These are phyloP conservation scores for Gaeumannomyces tritici DNA, from an alignment of 2,329 filamentous ascomycete species.

Conservation along the genomic window DNA sequence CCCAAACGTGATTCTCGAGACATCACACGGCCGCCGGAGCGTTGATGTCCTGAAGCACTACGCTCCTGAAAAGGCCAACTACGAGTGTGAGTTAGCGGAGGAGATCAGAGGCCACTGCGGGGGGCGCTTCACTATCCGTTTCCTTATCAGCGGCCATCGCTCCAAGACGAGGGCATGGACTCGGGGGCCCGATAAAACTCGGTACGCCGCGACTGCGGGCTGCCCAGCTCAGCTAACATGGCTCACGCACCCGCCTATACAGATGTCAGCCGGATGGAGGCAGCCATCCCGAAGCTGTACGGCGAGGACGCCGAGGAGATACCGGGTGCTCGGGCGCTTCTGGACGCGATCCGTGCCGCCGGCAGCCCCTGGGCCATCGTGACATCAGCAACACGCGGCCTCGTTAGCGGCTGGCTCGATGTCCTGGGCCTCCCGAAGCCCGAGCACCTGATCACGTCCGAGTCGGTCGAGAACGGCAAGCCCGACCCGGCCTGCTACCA, in stretches of 20 bases:
- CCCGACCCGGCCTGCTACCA: slow-evolving; percentile 68
- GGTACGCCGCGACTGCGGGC: too few relatives aligned
- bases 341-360: slow-evolving; percentile 54
- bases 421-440: slow-evolving; percentile 57
- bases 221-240: slow-evolving; percentile 22
- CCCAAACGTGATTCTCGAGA: slow-evolving; percentile 75
- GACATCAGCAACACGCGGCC: slow-evolving; percentile 58
- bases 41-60: slow-evolving; percentile 79
- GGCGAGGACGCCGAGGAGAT: slow-evolving; percentile 76
- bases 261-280: slow-evolving; percentile 78
- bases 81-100: slow-evolving; percentile 64
- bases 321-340: slow-evolving; percentile 65
- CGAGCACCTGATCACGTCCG: slow-evolving; percentile 60
- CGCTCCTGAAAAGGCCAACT: slow-evolving; percentile 77
- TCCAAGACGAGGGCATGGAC: too few relatives aligned
- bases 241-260: slow-evolving; percentile 2
- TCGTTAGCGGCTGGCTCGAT: slow-evolving; percentile 64
- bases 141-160: too few relatives aligned
- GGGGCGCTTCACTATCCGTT: too few relatives aligned
- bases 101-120: neutral
- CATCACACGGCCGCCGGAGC: slow-evolving; percentile 80
- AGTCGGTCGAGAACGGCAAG: slow-evolving; percentile 67
- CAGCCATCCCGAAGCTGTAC: slow-evolving; percentile 64
- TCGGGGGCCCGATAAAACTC: too few relatives aligned
- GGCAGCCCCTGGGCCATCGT: slow-evolving; percentile 78